A percentile compares a stretch with the other conserved stretches of the same genome.
phyloP scores from a whole-genome alignment of 2,329 filamentous ascomycete genomes.

The Aspergillus phoenicis region DNA sequence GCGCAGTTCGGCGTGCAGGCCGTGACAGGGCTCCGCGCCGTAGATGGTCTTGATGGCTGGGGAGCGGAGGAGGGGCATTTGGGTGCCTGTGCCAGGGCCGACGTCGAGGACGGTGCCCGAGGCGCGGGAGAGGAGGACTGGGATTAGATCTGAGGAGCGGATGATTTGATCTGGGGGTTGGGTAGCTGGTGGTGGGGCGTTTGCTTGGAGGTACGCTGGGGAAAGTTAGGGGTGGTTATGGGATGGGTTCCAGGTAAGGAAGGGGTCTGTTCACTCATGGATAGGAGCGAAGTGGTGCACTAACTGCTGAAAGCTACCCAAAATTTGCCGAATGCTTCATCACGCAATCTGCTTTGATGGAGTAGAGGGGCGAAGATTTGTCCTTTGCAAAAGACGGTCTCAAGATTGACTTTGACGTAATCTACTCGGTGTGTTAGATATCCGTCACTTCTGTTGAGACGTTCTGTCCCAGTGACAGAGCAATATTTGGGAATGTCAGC shows the following conservation, averaged over 20 bases:
- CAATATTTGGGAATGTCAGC: no score
- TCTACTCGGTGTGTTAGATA: constrained; percentile 28
- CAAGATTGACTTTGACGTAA: constrained; percentile 35
- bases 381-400: constrained; percentile 37
- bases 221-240: constrained; percentile 4
- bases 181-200: constrained; percentile 7
- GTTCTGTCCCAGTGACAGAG: neutral
- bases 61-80: constrained; percentile 50
- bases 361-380: constrained; percentile 40
- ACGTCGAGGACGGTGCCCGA: constrained; percentile 52
- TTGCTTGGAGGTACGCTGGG: constrained; percentile 18
- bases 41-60: constrained; percentile 52
- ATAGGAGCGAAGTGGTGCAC: constrained; percentile 7
- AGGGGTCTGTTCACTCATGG: neutral
- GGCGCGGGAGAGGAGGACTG: constrained; percentile 44
- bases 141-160: constrained; percentile 43
- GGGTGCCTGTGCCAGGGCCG: constrained; percentile 56
- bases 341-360: constrained; percentile 34
- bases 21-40: constrained; percentile 56
- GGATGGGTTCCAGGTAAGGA: neutral
- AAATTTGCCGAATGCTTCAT: constrained; percentile 45
- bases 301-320: constrained; percentile 45
- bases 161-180: constrained; percentile 21
- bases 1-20: constrained; percentile 51
- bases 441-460: neutral